Percentiles rank a stretch among this genome's conserved stretches.
Evolutionary conservation across 805 yeast genomes (phyloP).

Genomic region (Candida succiphila): DNA sequence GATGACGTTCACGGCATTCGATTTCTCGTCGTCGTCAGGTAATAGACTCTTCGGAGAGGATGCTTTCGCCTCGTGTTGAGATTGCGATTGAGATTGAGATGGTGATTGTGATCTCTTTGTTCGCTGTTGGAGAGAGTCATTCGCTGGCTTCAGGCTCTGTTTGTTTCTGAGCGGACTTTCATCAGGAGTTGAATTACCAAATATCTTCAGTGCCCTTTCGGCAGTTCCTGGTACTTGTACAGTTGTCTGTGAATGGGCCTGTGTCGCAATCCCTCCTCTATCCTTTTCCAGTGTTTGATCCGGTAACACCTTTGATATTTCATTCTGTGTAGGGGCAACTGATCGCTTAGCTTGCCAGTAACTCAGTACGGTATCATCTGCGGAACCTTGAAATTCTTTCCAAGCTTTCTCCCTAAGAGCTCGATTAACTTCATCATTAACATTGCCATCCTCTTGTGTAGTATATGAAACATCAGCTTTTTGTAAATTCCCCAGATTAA

Average conservation of each 20-base stretch:
- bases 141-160: no score
- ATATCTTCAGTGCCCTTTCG: background rate
- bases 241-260: background rate
- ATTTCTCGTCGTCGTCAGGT: background rate
- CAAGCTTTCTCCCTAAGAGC: no score
- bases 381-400: no score
- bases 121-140: no score
- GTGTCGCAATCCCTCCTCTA: no score
- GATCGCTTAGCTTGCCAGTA: no score
- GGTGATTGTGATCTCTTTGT: background rate
- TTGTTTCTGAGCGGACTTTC: constrained; percentile 8
- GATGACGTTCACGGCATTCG: constrained; percentile 5
- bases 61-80: no score
- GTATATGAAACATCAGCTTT: background rate
- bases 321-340: no score
- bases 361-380: no score
- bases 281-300: no score
- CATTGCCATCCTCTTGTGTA: constrained; percentile 13
- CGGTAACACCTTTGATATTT: no score
- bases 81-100: background rate
- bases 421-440: constrained; percentile 13
- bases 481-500: constrained; percentile 2
- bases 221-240: background rate
- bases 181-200: constrained; percentile 2
- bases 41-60: no score